phyloP scores from a whole-genome alignment of 192 early-diverging fungal species.

The Rhizophagus prolifer region DNA sequence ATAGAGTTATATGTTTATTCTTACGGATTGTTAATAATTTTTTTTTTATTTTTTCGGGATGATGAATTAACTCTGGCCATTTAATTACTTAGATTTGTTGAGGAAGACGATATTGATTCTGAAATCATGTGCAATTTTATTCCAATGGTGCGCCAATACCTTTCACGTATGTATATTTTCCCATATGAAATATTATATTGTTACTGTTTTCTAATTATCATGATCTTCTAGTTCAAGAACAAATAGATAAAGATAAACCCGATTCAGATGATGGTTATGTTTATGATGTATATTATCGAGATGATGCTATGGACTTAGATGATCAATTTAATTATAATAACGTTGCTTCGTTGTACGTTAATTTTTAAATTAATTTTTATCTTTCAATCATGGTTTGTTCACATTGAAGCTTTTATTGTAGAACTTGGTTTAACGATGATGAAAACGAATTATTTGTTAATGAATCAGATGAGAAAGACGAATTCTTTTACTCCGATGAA shows the following conservation, averaged over 20 bases:
- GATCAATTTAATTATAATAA: constrained; percentile 28
- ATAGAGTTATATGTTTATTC: background rate
- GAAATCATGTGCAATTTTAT: constrained; percentile 63
- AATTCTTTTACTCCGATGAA: constrained; percentile 34
- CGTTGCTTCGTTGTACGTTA: constrained; percentile 50
- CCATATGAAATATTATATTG: background rate
- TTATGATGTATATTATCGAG: constrained; percentile 74
- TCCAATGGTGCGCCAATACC: constrained; percentile 67
- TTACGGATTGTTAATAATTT: background rate
- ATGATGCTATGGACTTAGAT: constrained; percentile 35
- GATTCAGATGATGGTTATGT: constrained; percentile 64
- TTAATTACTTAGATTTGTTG: background rate
- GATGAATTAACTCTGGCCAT: background rate
- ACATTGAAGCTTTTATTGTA: constrained; percentile 3
- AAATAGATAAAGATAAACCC: constrained; percentile 19
- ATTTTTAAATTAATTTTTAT: background rate
- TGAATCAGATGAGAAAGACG: constrained; percentile 43
- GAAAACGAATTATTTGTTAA: constrained; percentile 40
- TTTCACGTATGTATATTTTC: constrained; percentile 46
- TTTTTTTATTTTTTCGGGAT: background rate
- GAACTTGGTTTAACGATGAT: constrained; percentile 50
- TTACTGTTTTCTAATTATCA: background rate
- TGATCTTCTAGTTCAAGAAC: constrained; percentile 15
- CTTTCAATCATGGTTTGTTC: constrained; percentile 5
- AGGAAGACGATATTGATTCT: constrained; percentile 41